Conservation (phyloP, 2,329 filamentous ascomycete species). For the Cladophialophora bantiana region DNA sequence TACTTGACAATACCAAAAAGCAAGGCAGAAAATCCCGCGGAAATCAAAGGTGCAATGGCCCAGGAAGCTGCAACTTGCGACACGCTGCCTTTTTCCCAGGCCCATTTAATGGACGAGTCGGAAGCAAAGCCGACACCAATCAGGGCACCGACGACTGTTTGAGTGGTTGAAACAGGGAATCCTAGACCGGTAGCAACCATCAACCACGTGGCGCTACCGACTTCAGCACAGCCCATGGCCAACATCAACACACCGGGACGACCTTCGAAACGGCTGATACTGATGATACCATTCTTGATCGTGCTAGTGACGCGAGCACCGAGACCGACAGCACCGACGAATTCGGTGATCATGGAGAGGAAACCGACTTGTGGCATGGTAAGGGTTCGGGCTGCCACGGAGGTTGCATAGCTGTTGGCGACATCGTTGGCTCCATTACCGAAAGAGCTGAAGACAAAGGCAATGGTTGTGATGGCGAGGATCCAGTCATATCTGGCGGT, state of each 20-base stretch:
- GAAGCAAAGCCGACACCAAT: slow-evolving; percentile 46
- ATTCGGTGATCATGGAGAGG: slow-evolving; percentile 58
- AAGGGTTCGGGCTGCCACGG: slow-evolving; percentile 59
- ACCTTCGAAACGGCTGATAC: slow-evolving; percentile 47
- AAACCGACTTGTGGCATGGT: slow-evolving; percentile 61
- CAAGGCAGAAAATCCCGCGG: slow-evolving; percentile 56
- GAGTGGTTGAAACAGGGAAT: slow-evolving; percentile 53
- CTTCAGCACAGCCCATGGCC: slow-evolving; percentile 48
- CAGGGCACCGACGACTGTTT: slow-evolving; percentile 50
- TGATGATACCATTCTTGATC: slow-evolving; percentile 55
- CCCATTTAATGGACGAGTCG: slow-evolving; percentile 48
- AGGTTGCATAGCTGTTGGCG: slow-evolving; percentile 63
- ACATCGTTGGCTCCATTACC: slow-evolving; percentile 58
- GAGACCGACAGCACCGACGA: slow-evolving; percentile 61
- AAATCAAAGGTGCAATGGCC: slow-evolving; percentile 58
- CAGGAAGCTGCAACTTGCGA: slow-evolving; percentile 58
- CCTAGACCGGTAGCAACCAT: slow-evolving; percentile 47
- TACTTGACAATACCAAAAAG: slow-evolving; percentile 61
- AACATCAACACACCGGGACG: slow-evolving; percentile 49
- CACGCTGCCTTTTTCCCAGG: slow-evolving; percentile 54
- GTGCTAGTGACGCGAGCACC: slow-evolving; percentile 55
- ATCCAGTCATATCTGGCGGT: slow-evolving; percentile 49
- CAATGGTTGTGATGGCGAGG: slow-evolving; percentile 50
- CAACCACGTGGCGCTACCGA: slow-evolving; percentile 50
- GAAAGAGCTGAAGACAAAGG: slow-evolving; percentile 47